Evolutionary conservation across 1,139 yeast genomes (phyloP).

Genomic region (Pichia sp.): DNA sequence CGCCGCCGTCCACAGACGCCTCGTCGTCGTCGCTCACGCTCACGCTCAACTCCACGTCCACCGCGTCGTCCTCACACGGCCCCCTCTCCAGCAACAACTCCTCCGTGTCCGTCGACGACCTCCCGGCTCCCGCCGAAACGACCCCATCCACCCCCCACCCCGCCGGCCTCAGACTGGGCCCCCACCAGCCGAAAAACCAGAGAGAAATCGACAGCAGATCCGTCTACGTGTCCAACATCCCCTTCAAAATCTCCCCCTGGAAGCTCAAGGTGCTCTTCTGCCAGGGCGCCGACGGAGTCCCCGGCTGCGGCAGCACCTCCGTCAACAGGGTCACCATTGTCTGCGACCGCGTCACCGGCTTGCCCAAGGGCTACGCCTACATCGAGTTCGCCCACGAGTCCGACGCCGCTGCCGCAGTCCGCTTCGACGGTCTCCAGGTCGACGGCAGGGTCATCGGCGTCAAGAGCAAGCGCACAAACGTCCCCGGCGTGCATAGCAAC

Average conservation of each 20-base stretch:
- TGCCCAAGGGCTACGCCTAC: conserved; percentile 84
- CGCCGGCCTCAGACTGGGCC: conserved; percentile 22
- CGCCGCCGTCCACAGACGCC: too few species aligned
- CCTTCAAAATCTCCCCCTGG: conserved; percentile 72
- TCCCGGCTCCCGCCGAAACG: too few species aligned
- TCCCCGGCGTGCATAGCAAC: conserved; percentile 51
- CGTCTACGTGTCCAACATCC: conserved; percentile 84
- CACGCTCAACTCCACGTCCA: too few species aligned
- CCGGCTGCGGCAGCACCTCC: conserved; percentile 49
- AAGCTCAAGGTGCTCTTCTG: conserved; percentile 77
- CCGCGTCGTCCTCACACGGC: too few species aligned
- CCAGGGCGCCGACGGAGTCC: conserved; percentile 23
- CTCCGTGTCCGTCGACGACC: too few species aligned
- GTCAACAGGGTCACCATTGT: conserved; percentile 82
- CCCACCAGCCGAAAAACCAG: conserved; percentile 32
- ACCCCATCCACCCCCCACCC: too few species aligned
- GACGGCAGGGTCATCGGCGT: conserved; percentile 70
- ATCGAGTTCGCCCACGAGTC: conserved; percentile 68
- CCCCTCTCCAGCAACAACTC: too few species aligned
- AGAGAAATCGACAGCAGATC: conserved; percentile 61
- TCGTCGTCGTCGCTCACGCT: too few species aligned
- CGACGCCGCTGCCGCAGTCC: conserved; percentile 61
- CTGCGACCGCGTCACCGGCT: conserved; percentile 66
- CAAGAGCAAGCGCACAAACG: conserved; percentile 70
- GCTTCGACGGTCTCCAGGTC: conserved; percentile 60